Evolutionary conservation across 805 yeast species (phyloP).

Genomic region (Ogataea henricii): DNA sequence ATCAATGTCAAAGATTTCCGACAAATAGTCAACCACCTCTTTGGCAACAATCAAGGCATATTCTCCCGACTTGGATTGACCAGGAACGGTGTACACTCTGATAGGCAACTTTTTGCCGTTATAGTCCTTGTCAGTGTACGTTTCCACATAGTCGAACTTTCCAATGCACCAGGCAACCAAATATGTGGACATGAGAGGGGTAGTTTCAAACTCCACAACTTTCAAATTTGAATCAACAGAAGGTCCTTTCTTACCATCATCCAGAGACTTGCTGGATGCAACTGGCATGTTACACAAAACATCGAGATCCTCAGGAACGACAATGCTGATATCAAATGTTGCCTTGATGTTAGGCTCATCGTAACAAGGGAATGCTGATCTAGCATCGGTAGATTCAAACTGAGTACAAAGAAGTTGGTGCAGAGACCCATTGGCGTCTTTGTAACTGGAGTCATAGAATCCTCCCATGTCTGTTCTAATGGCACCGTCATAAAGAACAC

Average conservation of each 20-base stretch:
- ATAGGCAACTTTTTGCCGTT: slow-evolving; percentile 47
- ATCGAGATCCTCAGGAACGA: slow-evolving; percentile 35
- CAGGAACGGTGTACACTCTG: slow-evolving; percentile 54
- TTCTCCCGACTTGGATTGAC: slow-evolving; percentile 47
- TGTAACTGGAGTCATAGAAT: slow-evolving; percentile 50
- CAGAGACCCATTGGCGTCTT: slow-evolving; percentile 37
- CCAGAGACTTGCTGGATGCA: slow-evolving; percentile 19
- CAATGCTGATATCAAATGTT: slow-evolving; percentile 49
- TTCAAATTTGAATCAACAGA: slow-evolving; percentile 11
- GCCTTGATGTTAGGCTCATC: slow-evolving; percentile 62
- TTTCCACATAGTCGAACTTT: slow-evolving; percentile 54
- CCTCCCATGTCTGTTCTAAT: slow-evolving; percentile 60
- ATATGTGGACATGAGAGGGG: slow-evolving; percentile 59
- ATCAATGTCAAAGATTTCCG: slow-evolving; percentile 47
- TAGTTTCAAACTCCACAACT: slow-evolving; percentile 42
- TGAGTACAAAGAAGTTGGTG: slow-evolving; percentile 52
- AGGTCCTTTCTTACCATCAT: slow-evolving; percentile 25
- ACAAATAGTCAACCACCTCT: slow-evolving; percentile 51
- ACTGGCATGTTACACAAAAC: slow-evolving; percentile 54
- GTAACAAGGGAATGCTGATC: slow-evolving; percentile 59
- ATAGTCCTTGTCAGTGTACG: slow-evolving; percentile 42
- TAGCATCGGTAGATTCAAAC: slow-evolving; percentile 60
- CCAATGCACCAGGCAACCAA: slow-evolving; percentile 62
- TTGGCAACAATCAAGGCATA: slow-evolving; percentile 51
- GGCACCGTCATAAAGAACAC: slow-evolving; percentile 42